Conservation (phyloP, 2,329 filamentous ascomycete species). For the Ophiostoma angusticollis region DNA sequence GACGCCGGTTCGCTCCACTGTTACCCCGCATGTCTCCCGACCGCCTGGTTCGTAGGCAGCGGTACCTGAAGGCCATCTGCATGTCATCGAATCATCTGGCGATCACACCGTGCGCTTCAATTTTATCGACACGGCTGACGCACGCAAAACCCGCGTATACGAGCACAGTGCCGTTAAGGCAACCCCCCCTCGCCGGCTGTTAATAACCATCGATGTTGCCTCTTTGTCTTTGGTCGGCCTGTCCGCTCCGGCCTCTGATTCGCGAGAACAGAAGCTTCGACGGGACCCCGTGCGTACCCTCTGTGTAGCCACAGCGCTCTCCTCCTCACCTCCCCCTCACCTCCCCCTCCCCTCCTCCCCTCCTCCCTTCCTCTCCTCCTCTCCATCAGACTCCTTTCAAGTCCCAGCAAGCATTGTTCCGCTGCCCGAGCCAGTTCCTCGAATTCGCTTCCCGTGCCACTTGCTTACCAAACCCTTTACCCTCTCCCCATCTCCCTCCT, state of each 20-base stretch:
- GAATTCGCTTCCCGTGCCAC: neutral
- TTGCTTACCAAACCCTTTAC: neutral
- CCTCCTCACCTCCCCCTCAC: neutral
- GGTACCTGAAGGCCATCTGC: constrained; percentile 6
- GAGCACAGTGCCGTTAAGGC: no score
- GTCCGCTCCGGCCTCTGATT: no score
- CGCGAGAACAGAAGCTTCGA: no score
- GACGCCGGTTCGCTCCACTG: neutral
- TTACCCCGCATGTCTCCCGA: constrained; percentile 10
- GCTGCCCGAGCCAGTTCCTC: no score
- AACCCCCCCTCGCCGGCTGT: no score
- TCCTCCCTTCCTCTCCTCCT: neutral
- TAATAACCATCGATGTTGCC: no score
- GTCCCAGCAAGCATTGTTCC: no score
- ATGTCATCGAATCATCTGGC: neutral
- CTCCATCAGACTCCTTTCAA: neutral
- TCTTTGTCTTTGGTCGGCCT: no score
- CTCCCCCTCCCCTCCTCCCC: neutral
- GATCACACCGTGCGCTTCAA: neutral
- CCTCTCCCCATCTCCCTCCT: neutral
- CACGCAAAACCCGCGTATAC: no score
- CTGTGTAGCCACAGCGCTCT: no score
- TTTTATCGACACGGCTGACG: no score
- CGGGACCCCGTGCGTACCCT: no score
- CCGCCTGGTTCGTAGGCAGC: neutral